A percentile compares a stretch with the other conserved stretches of the same genome.
Conservation (phyloP, 2,329 filamentous ascomycete genomes). For the Zymoseptoria passerinii region DNA sequence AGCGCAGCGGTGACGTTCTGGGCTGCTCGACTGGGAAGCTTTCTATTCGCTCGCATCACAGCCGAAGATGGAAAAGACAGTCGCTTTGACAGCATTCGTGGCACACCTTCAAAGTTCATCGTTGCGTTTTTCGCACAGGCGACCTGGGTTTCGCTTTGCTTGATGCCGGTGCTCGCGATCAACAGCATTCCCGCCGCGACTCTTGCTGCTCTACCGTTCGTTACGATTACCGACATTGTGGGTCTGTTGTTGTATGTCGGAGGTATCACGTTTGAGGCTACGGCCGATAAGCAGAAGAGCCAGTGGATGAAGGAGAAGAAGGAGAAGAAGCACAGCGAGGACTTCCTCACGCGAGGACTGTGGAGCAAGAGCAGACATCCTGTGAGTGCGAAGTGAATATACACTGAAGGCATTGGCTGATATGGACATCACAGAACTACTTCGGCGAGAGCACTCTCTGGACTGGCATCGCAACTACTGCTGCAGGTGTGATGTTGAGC, state of each 20-base stretch:
- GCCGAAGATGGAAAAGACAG: constrained; percentile 50
- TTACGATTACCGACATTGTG: constrained; percentile 47
- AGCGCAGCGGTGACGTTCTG: constrained; percentile 52
- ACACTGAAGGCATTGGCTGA: background rate
- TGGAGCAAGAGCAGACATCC: constrained; percentile 56
- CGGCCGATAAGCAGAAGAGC: constrained; percentile 57
- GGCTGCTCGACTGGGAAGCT: constrained; percentile 55
- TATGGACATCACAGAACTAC: constrained; percentile 45
- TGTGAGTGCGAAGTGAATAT: background rate
- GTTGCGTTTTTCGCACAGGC: constrained; percentile 54
- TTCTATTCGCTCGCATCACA: constrained; percentile 55
- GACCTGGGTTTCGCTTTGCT: constrained; percentile 59
- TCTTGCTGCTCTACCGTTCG: constrained; percentile 42
- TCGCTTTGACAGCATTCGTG: constrained; percentile 49
- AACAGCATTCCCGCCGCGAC: constrained; percentile 52
- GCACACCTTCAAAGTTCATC: constrained; percentile 45
- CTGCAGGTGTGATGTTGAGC: constrained; percentile 48
- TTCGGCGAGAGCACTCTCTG: constrained; percentile 64
- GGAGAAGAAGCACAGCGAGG: constrained; percentile 57
- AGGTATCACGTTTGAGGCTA: constrained; percentile 53
- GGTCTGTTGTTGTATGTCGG: constrained; percentile 51
- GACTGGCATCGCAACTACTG: constrained; percentile 54
- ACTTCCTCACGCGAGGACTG: constrained; percentile 56
- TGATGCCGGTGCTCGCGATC: constrained; percentile 56
- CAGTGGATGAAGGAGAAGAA: constrained; percentile 54